phyloP scores from a whole-genome alignment of 2,329 filamentous ascomycete genomes.

The Dactylellina cionopaga region DNA sequence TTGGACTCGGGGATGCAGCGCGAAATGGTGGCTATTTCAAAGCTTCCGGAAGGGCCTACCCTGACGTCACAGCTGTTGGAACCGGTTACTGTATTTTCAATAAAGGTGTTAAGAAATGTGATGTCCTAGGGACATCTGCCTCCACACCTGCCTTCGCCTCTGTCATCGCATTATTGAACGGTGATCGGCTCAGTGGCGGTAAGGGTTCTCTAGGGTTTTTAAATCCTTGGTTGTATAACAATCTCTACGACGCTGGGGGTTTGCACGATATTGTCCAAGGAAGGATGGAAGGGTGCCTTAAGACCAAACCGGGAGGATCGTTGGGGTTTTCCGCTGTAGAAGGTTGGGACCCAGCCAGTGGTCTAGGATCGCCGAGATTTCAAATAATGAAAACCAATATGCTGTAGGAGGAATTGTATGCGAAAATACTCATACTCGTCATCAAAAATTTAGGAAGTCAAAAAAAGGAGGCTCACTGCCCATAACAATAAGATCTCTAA shows the following conservation, averaged over 20 bases:
- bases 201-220: conserved; percentile 62
- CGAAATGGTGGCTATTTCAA: conserved; percentile 64
- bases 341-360: conserved; percentile 57
- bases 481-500: too few species aligned
- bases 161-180: conserved; percentile 71
- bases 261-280: conserved; percentile 61
- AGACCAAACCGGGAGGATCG: conserved; percentile 31
- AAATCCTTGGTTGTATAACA: conserved; percentile 63
- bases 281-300: conserved; percentile 61
- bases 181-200: conserved; percentile 66
- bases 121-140: conserved; percentile 66
- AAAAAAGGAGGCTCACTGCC: too few species aligned
- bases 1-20: background rate
- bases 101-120: conserved; percentile 58
- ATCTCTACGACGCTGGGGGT: conserved; percentile 51
- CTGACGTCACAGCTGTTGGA: conserved; percentile 71
- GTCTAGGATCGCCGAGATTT: conserved; percentile 55
- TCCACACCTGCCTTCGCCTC: conserved; percentile 69
- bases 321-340: conserved; percentile 53
- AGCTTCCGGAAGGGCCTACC: conserved; percentile 65
- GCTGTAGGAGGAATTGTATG: background rate
- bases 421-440: too few species aligned
- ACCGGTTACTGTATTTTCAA: conserved; percentile 58
- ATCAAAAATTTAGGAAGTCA: too few species aligned
- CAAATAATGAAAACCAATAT: conserved; percentile 19